phyloP scores from a whole-genome alignment of 176 grass and related monocot genomes.

The Bothriochloa decipiens region DNA sequence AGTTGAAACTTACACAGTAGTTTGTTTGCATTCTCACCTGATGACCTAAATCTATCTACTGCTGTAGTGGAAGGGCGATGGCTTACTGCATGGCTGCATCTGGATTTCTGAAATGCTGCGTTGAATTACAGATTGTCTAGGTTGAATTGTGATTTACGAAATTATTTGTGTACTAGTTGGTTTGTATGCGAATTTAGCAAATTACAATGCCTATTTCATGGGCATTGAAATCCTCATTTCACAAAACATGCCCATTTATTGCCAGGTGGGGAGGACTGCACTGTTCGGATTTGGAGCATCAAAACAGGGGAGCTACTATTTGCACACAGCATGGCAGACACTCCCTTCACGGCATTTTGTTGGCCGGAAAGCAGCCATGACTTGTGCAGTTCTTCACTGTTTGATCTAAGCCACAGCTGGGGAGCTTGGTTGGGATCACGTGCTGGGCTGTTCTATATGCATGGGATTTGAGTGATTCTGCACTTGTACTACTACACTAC shows the following conservation, averaged over 20 bases:
- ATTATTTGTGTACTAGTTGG: not conserved
- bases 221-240: slow-evolving; percentile 27
- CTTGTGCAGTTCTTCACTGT: slow-evolving; percentile 31
- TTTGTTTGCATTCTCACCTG: not conserved
- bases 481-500: not conserved
- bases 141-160: not conserved
- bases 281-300: slow-evolving; percentile 81
- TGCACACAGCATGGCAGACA: slow-evolving; percentile 45
- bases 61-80: slow-evolving; percentile 7
- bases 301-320: slow-evolving; percentile 85
- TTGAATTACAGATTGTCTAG: slow-evolving; percentile 24
- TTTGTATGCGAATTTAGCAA: slow-evolving; percentile 18
- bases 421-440: slow-evolving; percentile 87
- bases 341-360: slow-evolving; percentile 54
- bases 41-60: not conserved
- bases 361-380: slow-evolving; percentile 58
- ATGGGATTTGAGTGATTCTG: slow-evolving; percentile 55
- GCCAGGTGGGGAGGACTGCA: slow-evolving; percentile 78
- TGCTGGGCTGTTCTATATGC: slow-evolving; percentile 67
- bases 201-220: not conserved
- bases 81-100: slow-evolving; percentile 14
- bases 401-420: slow-evolving; percentile 64
- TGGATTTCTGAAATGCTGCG: slow-evolving; percentile 18
- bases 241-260: slow-evolving; percentile 28
- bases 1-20: not conserved